phyloP scores from a whole-genome alignment of 1,139 yeast genomes.

The Geotrichum europaeum region DNA sequence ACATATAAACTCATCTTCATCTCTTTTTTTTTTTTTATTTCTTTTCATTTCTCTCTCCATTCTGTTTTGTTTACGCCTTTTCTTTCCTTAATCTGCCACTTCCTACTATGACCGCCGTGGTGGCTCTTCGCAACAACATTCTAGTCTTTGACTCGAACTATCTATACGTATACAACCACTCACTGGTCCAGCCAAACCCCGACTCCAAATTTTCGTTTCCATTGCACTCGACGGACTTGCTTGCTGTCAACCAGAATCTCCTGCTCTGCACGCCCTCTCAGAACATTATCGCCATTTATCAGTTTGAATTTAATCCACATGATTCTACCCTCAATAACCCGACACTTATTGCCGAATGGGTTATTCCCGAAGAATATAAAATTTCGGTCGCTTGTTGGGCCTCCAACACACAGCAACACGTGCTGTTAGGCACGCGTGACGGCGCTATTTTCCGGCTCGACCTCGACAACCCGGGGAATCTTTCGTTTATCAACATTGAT shows the following conservation, averaged over 20 bases:
- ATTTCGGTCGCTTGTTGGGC: constrained; percentile 18
- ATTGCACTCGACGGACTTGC: constrained; percentile 7
- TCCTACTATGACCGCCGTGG: constrained; percentile 8
- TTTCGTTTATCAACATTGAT: not conserved
- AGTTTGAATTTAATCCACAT: constrained; percentile 1
- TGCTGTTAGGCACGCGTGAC: constrained; percentile 17
- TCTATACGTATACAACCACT: constrained; percentile 8
- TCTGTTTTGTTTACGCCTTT: not conserved
- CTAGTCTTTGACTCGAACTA: constrained; percentile 10
- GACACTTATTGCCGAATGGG: constrained; percentile 3
- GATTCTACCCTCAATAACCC: not conserved
- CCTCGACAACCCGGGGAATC: not conserved
- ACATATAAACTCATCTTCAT: not conserved
- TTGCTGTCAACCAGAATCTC: constrained; percentile 8
- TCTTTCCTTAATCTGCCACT: not conserved
- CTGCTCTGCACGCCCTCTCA: constrained; percentile 13
- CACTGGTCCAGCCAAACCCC: constrained; percentile 1
- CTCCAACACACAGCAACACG: not conserved
- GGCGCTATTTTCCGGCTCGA: constrained; percentile 14
- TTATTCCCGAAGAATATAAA: constrained; percentile 5
- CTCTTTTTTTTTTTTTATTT: not conserved
- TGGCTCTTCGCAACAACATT: constrained; percentile 5
- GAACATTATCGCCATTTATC: constrained; percentile 8
- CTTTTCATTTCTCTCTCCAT: not conserved
- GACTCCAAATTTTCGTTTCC: constrained; percentile 9